Conservation (phyloP, 306 rosid genomes). For the Gynostemma pentaphyllum region DNA sequence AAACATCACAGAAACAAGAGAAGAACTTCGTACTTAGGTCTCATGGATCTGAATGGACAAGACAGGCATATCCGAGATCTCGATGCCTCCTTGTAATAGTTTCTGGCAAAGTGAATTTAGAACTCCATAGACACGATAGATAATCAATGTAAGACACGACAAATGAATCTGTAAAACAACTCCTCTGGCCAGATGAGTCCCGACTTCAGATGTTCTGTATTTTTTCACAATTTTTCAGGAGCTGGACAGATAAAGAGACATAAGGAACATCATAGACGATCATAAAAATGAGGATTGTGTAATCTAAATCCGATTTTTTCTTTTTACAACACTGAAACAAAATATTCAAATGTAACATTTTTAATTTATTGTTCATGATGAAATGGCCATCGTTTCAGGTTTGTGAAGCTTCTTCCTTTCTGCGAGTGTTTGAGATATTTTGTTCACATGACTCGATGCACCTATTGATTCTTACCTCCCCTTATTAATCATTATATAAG, state of each 20-base stretch:
- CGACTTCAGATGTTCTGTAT: neutral
- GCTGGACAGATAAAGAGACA: neutral
- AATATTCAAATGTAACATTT: too few species aligned
- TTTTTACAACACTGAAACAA: too few species aligned
- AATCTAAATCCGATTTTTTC: too few species aligned
- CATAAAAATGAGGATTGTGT: too few species aligned
- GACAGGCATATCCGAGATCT: conserved; percentile 36
- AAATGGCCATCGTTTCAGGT: neutral
- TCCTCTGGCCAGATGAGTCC: neutral
- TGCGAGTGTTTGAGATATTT: neutral
- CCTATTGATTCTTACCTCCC: too few species aligned
- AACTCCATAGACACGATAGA: neutral
- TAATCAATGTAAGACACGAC: neutral
- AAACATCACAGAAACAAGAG: conserved; percentile 56
- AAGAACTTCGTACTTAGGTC: conserved; percentile 43
- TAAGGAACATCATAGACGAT: too few species aligned
- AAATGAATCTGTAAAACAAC: neutral
- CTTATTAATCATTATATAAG: neutral
- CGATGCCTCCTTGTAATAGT: conserved; percentile 16
- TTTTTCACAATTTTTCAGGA: neutral
- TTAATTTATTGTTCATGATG: neutral
- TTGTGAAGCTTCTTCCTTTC: neutral
- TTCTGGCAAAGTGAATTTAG: neutral
- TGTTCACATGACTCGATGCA: too few species aligned
- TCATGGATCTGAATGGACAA: conserved; percentile 45